Evolutionary conservation across 2,329 filamentous ascomycete genomes (phyloP).

Genomic region (Atkinsonella texensis): DNA sequence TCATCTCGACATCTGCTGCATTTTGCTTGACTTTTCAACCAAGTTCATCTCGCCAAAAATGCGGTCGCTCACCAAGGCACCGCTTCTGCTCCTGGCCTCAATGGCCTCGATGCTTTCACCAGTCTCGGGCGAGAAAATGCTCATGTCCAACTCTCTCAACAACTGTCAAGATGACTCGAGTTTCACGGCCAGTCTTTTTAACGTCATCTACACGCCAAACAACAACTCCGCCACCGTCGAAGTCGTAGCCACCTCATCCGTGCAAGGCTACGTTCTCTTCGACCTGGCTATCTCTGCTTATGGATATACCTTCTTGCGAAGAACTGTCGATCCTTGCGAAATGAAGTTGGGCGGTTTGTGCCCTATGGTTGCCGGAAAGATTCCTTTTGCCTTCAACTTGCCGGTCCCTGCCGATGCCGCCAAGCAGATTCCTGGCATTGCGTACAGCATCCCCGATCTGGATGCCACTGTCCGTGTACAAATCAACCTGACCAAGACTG

Average conservation of each 20-base stretch:
- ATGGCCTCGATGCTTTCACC: slow-evolving; percentile 32
- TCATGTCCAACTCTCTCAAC: slow-evolving; percentile 74
- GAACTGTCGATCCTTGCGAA: slow-evolving; percentile 65
- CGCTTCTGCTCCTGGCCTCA: slow-evolving; percentile 33
- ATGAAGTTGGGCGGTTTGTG: slow-evolving; percentile 63
- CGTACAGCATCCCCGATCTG: slow-evolving; percentile 81
- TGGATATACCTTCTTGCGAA: slow-evolving; percentile 59
- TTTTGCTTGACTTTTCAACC: not conserved
- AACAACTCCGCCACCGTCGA: slow-evolving; percentile 64
- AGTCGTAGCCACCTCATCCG: slow-evolving; percentile 69
- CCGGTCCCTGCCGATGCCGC: slow-evolving; percentile 44
- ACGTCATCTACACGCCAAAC: slow-evolving; percentile 65
- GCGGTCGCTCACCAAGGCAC: slow-evolving; percentile 33
- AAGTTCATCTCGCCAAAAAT: slow-evolving; percentile 21
- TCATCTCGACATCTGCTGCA: not conserved
- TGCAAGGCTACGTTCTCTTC: slow-evolving; percentile 71
- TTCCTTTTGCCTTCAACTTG: slow-evolving; percentile 62
- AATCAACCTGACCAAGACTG: slow-evolving; percentile 57
- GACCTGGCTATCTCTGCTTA: slow-evolving; percentile 70
- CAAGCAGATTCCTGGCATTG: slow-evolving; percentile 63
- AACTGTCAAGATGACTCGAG: slow-evolving; percentile 73
- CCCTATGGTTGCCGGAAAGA: slow-evolving; percentile 77
- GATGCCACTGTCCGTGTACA: slow-evolving; percentile 75
- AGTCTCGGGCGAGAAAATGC: slow-evolving; percentile 49
- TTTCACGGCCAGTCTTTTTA: slow-evolving; percentile 81